A percentile compares a stretch with the other conserved stretches of the same genome.
phyloP scores from a whole-genome alignment of 306 rosid species.

The Vigna hirtella region DNA sequence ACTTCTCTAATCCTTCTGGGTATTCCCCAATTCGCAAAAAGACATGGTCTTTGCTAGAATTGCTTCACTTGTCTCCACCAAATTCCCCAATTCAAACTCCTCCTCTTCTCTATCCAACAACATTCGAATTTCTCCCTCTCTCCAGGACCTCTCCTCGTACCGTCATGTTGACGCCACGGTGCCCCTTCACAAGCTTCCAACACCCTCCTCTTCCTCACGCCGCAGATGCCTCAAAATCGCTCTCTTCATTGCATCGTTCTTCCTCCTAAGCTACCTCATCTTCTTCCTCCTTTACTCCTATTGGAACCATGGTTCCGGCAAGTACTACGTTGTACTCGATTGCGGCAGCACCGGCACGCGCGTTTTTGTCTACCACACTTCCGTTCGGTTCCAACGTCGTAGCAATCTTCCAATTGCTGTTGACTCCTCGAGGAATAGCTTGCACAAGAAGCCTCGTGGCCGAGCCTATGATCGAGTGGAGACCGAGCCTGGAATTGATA shows the following conservation, averaged over 20 bases:
- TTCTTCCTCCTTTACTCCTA: conserved; percentile 62
- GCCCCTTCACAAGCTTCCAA: not conserved
- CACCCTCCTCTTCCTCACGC: conserved; percentile 32
- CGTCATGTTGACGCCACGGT: conserved; percentile 48
- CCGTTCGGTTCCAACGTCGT: conserved; percentile 51
- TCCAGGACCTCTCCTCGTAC: conserved; percentile 79
- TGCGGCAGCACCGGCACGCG: conserved; percentile 95
- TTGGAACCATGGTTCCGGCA: conserved; percentile 71
- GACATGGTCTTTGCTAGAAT: conserved; percentile 68
- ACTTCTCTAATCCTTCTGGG: conserved; percentile 29
- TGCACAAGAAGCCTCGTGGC: conserved; percentile 53
- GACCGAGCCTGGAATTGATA: conserved; percentile 94
- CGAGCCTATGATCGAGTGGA: conserved; percentile 96
- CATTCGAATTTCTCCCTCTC: conserved; percentile 75
- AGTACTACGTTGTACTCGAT: conserved; percentile 84
- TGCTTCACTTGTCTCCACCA: conserved; percentile 55
- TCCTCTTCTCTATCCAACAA: conserved; percentile 42
- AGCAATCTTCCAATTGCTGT: conserved; percentile 72
- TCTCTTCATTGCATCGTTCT: conserved; percentile 55
- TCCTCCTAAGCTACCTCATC: conserved; percentile 61
- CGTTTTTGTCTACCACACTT: conserved; percentile 74
- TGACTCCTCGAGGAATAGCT: conserved; percentile 51
- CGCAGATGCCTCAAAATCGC: conserved; percentile 62
- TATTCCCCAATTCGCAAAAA: not conserved
- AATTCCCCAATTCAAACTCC: conserved; percentile 31